Conservation (phyloP, 2,329 filamentous ascomycete species). For the Colletotrichum noveboracense region DNA sequence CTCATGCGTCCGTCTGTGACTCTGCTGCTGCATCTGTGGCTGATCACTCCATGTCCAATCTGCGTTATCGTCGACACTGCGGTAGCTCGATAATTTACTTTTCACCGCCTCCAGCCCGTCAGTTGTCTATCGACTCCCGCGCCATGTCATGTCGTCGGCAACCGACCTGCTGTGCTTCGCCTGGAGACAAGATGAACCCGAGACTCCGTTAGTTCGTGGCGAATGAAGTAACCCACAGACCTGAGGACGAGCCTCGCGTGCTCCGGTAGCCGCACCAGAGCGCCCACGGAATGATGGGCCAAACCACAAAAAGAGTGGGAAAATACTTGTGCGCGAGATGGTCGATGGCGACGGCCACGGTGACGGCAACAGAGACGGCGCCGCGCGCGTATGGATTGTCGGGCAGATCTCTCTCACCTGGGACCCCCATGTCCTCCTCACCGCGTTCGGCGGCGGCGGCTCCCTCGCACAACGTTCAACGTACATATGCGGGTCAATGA, state of each 20-base stretch:
- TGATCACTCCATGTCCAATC: not conserved
- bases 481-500: slow-evolving; percentile 20
- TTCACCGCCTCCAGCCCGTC: not conserved
- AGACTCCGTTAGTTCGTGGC: slow-evolving; percentile 7
- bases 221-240: not conserved
- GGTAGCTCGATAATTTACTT: not conserved
- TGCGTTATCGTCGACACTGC: not conserved
- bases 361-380: not conserved
- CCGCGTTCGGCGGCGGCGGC: slow-evolving; percentile 9
- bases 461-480: slow-evolving; percentile 5
- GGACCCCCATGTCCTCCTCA: not conserved
- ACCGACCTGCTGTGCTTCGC: not conserved
- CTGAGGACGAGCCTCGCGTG: not conserved
- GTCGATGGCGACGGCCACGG: not conserved
- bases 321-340: not conserved
- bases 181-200: not conserved
- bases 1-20: not conserved
- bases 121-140: not conserved
- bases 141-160: not conserved
- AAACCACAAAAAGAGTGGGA: not conserved
- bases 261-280: not conserved
- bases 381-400: not conserved
- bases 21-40: not conserved
- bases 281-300: not conserved
- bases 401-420: not conserved